phyloP scores from a whole-genome alignment of 2,329 filamentous ascomycete genomes.

The Cadophora gregata region DNA sequence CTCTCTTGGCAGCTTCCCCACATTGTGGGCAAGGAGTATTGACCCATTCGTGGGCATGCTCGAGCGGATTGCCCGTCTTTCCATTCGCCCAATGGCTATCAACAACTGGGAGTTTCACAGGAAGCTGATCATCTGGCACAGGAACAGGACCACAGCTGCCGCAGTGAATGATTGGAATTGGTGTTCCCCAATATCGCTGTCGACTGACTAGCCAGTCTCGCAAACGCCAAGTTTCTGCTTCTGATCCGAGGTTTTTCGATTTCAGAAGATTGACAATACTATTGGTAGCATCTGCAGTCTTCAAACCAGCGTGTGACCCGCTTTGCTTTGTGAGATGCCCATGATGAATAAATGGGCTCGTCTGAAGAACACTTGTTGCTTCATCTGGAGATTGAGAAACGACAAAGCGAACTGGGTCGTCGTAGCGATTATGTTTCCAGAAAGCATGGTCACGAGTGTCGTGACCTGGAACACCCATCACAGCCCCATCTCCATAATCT shows the following conservation, averaged over 20 bases:
- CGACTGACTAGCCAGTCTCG: constrained; percentile 90
- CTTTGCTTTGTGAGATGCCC: constrained; percentile 72
- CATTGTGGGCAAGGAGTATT: constrained; percentile 80
- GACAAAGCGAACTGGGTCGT: constrained; percentile 67
- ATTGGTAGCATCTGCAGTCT: constrained; percentile 66
- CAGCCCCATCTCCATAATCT: constrained; percentile 84
- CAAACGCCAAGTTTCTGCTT: constrained; percentile 77
- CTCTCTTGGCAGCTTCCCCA: constrained; percentile 71
- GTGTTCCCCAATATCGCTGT: constrained; percentile 91
- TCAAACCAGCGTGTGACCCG: constrained; percentile 67
- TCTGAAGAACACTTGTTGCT: constrained; percentile 50
- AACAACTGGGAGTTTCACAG: constrained; percentile 75
- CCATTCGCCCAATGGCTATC: constrained; percentile 71
- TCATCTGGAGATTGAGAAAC: constrained; percentile 55
- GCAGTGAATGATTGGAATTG: constrained; percentile 89
- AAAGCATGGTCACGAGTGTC: constrained; percentile 80
- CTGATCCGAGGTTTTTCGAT: constrained; percentile 60
- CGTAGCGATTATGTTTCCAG: constrained; percentile 72
- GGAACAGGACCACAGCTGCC: constrained; percentile 76
- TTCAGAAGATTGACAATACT: constrained; percentile 64
- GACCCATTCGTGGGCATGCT: constrained; percentile 73
- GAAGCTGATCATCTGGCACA: constrained; percentile 77
- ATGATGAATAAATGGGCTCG: constrained; percentile 65
- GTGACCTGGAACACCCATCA: constrained; percentile 92
- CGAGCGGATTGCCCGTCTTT: constrained; percentile 78